Percentiles rank a stretch among this genome's conserved stretches.
Conservation (phyloP, 495 filamentous ascomycete genomes). For the Hypoxylon subgilvum region DNA sequence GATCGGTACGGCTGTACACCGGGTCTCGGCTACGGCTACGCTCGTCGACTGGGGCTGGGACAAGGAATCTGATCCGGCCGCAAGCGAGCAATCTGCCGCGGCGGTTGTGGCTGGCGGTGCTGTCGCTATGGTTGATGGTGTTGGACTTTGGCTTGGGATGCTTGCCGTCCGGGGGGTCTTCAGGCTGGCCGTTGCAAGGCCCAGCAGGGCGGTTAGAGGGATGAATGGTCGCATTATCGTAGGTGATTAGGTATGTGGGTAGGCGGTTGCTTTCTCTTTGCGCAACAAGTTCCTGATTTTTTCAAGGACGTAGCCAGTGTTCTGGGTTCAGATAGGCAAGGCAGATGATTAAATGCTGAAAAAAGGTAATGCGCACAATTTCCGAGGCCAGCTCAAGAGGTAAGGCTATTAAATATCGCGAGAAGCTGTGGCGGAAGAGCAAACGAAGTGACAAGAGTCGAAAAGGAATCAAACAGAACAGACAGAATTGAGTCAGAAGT, state of each 20-base stretch:
- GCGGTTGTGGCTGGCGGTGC: constrained; percentile 1
- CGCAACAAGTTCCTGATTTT: not conserved
- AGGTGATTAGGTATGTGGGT: not conserved
- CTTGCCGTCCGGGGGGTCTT: constrained; percentile 31
- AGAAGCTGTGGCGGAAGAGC: no score
- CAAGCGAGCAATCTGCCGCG: not conserved
- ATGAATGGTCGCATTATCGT: constrained; percentile 24
- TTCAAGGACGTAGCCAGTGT: not conserved
- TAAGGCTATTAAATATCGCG: not conserved
- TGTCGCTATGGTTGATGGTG: not conserved
- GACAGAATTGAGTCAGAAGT: no score
- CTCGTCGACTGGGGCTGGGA: not conserved
- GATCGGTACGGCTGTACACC: constrained; percentile 3
- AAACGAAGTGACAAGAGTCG: no score
- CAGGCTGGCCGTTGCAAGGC: constrained; percentile 21
- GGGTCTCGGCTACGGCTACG: not conserved
- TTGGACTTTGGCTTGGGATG: not conserved
- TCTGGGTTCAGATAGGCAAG: not conserved
- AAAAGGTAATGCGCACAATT: constrained; percentile 4
- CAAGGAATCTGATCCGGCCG: not conserved
- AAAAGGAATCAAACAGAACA: no score
- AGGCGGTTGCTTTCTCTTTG: not conserved
- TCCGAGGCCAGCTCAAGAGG: constrained; percentile 24
- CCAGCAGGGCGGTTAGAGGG: constrained; percentile 16
- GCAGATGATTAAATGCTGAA: constrained; percentile 1